Conservation (phyloP, 2,329 filamentous ascomycete genomes). For the Keithomyces neogunnii region DNA sequence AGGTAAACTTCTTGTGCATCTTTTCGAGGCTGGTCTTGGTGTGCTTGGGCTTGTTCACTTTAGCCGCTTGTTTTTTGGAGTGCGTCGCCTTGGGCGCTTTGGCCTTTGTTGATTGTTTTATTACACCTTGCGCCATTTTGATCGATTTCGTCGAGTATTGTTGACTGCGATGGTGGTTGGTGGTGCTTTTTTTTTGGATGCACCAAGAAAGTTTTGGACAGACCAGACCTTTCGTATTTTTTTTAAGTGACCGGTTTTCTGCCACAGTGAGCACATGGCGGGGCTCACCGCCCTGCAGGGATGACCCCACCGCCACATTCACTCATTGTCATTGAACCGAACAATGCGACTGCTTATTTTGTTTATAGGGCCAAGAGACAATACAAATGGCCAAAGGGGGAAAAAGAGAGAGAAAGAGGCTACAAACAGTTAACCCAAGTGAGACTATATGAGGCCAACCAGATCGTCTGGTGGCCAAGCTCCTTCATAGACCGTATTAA, state of each 20-base stretch:
- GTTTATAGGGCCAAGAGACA: too few relatives aligned
- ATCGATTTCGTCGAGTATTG: neutral
- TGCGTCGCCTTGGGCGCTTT: constrained; percentile 30
- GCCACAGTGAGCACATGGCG: neutral
- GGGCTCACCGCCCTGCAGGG: neutral
- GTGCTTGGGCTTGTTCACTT: constrained; percentile 41
- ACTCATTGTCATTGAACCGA: too few relatives aligned
- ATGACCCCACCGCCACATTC: neutral
- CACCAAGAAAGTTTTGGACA: neutral
- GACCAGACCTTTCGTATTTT: neutral
- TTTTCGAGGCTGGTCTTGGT: constrained; percentile 40
- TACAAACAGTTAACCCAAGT: too few relatives aligned
- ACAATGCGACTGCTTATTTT: too few relatives aligned
- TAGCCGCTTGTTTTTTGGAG: constrained; percentile 34
- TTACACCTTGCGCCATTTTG: constrained; percentile 45
- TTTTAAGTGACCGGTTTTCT: neutral
- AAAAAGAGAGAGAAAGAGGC: too few relatives aligned
- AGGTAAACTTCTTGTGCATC: constrained; percentile 45
- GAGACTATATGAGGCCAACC: too few relatives aligned
- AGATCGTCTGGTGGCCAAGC: too few relatives aligned
- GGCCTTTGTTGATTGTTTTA: constrained; percentile 38
- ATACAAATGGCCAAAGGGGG: too few relatives aligned
- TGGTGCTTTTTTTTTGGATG: neutral
- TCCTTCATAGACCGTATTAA: too few relatives aligned
- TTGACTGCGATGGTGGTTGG: neutral